Evolutionary conservation across 805 yeast genomes (phyloP), one percentile per base, ranked within the genome.

Genomic region (Lipomyces starkeyi): DNA sequence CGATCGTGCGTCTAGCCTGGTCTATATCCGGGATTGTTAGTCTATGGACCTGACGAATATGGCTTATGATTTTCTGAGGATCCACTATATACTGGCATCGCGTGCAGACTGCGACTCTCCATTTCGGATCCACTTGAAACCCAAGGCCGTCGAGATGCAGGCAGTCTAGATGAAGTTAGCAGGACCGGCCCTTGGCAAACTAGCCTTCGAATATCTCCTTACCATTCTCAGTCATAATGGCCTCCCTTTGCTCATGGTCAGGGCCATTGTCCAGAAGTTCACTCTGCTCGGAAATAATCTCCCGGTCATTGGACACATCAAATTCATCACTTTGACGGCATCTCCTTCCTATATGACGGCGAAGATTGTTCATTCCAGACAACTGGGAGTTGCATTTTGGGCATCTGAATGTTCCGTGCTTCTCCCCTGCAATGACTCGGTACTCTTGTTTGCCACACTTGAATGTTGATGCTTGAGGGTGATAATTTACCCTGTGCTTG

Each of bases 381-480:
- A n/a, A 9, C 55, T 52, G 27, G 27, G 2, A 20, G 27, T n/a
- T 20, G 55, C 55, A 52, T 52, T 52, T 52, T 52, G 55, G 55
- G 55, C 55, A n/a, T 52, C 25, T 4, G 29, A 52, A 52, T 52
- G 25, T 52, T 52, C 55, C 55, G 1, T 14, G 2, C 53, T 47
- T 47, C 17, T 47, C 3, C 11, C 53, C 53, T 4, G 53, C 22
- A 47, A 47, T 47, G 53, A 47, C 53, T 47, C 53, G n/a, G 22
- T 20, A n/a, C 53, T 47, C 53, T 20, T 47, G 2, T 3, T 47
- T 47, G 53, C 3, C 53, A 47, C 53, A 47, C 53, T 20, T 17
- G 53, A 47, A 47, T 47, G 53, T 47, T 47, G 53, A 3, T 47
- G 53, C 53, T 9, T 47, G 53, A 20, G 53, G 53, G 53, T 47